Evolutionary conservation across 2,329 filamentous ascomycete species (phyloP), one percentile per base, ranked within the genome.

Genomic region (Fusarium sp.): DNA sequence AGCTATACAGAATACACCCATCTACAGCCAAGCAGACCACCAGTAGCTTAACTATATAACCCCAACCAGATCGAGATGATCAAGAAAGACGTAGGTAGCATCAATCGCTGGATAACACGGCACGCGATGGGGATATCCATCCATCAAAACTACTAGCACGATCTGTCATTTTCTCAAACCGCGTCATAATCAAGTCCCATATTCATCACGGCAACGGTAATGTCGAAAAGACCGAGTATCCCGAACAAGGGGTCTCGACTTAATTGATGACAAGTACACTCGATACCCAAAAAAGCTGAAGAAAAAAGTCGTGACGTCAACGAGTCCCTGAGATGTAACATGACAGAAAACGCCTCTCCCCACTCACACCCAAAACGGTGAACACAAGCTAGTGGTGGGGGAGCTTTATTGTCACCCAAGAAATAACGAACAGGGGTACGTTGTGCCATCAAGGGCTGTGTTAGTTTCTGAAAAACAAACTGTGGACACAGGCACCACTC

Each of bases 271-370:
- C 67, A 64, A 69, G 63, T 58, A 51, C 58, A 72, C 65, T 69
- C 35, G 31, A 58, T 58, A n/a, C 24, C 55, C 24, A 12, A 58
- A 58, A n/a, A n/a, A 28, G 55, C 7, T 18, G 54, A 70, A 58
- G 18, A 33, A 36, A 56, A 69, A 61, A 73, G 70, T 73, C 60
- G 64, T 74, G 71, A 74, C 71, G 71, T 74, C 71, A 74, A 74
- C 71, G 71, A 59, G 33, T 51, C 36, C 51, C 45, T 59, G 42
- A 51, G 15, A n/a, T 28, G 7, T 26, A 24, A 35, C 22, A 28
- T 51, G 56, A 59, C 42, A 59, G 56, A 59, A 51, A 28, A 31
- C 26, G 26, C 26, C 15, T 22, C 14, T 39, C 33, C 7, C 24
- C 24, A 28, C 15, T 1, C 15, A n/a, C 39, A 41, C 22, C 7